These are phyloP conservation scores for Gossypium schwendimanii DNA, from an alignment of 441 rosid genomes.

Conservation along the genomic window DNA sequence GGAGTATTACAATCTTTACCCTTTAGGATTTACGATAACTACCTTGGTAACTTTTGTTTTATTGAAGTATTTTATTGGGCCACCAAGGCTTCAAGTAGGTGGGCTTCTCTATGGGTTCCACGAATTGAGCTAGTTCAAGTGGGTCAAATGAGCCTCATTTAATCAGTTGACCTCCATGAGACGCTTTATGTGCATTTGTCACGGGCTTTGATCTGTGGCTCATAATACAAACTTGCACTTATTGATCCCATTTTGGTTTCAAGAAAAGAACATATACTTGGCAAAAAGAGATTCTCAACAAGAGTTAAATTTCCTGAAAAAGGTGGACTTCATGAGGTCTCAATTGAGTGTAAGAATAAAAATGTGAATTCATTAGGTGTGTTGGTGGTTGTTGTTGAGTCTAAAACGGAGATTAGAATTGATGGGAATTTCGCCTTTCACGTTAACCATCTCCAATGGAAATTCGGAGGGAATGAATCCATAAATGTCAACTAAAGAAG, in stretches of 20 bases:
- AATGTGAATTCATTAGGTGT: constrained; percentile 19
- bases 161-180: too few relatives aligned
- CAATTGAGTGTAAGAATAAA: constrained; percentile 46
- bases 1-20: too few relatives aligned
- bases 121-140: too few relatives aligned
- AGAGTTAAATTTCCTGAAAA: constrained; percentile 57
- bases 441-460: constrained; percentile 79
- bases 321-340: constrained; percentile 48
- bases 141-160: too few relatives aligned
- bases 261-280: constrained; percentile 67
- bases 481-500: constrained; percentile 48
- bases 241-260: constrained; percentile 64
- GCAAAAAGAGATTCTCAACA: constrained; percentile 64
- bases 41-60: too few relatives aligned
- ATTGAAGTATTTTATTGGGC: too few relatives aligned
- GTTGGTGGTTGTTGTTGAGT: constrained; percentile 16
- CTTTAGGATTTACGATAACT: too few relatives aligned
- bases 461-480: constrained; percentile 71
- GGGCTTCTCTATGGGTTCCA: too few relatives aligned
- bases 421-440: constrained; percentile 64
- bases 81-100: too few relatives aligned
- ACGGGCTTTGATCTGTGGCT: too few relatives aligned
- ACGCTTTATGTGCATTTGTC: too few relatives aligned
- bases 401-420: constrained; percentile 73
- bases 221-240: constrained; percentile 23